Conservation (phyloP, 345 rosid species). For the Murraya koenigii region DNA sequence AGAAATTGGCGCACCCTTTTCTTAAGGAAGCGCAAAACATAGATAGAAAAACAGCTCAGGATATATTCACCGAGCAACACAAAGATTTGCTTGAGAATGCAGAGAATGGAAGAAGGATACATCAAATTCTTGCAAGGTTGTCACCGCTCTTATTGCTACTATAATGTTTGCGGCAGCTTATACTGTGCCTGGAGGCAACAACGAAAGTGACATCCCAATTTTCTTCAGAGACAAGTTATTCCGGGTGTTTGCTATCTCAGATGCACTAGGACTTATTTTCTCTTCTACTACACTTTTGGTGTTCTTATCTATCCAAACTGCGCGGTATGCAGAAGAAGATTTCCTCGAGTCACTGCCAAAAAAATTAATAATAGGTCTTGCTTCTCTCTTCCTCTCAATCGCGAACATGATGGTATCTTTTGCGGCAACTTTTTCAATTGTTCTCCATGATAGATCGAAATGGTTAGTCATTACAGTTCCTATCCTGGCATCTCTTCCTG, state of each 20-base stretch:
- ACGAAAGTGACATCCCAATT: conserved; percentile 6
- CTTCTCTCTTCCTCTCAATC: not conserved
- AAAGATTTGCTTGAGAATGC: conserved; percentile 4
- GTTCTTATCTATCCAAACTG: conserved; percentile 19
- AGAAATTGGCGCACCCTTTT: conserved; percentile 6
- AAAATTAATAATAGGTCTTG: conserved; percentile 6
- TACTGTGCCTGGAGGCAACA: conserved; percentile 21
- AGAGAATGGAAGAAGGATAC: conserved; percentile 22
- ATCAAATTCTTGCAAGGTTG: conserved; percentile 19
- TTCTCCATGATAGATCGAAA: not conserved
- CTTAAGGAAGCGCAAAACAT: not conserved
- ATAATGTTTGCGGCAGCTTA: conserved; percentile 20
- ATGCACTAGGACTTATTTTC: conserved; percentile 15
- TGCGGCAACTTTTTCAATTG: too few species aligned
- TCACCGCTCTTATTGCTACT: conserved; percentile 16
- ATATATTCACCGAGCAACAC: conserved; percentile 14
- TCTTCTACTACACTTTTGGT: conserved; percentile 9
- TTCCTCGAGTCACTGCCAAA: conserved; percentile 9
- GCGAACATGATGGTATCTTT: too few species aligned
- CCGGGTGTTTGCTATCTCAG: conserved; percentile 12
- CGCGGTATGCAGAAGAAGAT: conserved; percentile 19
- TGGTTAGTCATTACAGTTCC: not conserved
- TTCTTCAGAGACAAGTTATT: conserved; percentile 2
- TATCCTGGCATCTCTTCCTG: not conserved
- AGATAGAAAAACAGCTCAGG: conserved; percentile 6